Conservation (phyloP, 495 filamentous ascomycete genomes). For the Penicillium bialowiezense region DNA sequence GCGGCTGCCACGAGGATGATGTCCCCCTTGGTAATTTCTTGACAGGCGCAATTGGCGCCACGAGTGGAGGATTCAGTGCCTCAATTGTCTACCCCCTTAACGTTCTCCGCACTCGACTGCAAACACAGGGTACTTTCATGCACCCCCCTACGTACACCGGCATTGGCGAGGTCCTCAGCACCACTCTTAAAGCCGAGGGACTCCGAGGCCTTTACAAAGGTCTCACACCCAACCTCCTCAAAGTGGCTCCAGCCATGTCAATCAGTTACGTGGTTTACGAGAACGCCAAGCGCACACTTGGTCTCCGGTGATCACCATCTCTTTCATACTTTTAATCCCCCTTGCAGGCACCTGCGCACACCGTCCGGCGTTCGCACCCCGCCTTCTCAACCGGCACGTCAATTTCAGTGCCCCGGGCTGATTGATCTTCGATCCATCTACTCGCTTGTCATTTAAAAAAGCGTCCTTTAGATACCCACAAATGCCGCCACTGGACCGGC, state of each 20-base stretch:
- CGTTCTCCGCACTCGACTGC: conserved; percentile 86
- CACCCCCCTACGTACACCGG: conserved; percentile 90
- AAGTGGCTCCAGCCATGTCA: conserved; percentile 93
- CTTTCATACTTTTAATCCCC: not conserved
- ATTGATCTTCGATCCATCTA: not conserved
- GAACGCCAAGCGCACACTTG: conserved; percentile 79
- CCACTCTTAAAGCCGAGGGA: conserved; percentile 81
- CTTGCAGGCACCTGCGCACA: not conserved
- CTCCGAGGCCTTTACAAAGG: conserved; percentile 89
- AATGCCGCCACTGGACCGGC: not conserved
- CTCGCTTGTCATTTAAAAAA: conserved; percentile 1
- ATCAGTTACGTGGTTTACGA: conserved; percentile 99
- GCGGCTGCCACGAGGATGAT: conserved; percentile 78
- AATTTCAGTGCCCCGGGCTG: not conserved
- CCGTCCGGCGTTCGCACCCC: not conserved
- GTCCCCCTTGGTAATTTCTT: conserved; percentile 70
- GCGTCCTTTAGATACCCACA: conserved; percentile 5
- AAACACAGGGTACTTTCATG: conserved; percentile 88
- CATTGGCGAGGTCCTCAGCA: conserved; percentile 79
- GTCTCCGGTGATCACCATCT: conserved; percentile 54
- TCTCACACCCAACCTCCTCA: conserved; percentile 90
- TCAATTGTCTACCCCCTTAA: conserved; percentile 93
- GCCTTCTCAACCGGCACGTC: not conserved
- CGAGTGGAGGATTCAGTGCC: conserved; percentile 91
- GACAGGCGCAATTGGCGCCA: conserved; percentile 80